Base-by-base conservation (phyloP, 768 basidiomycete species). In the Pleurotus giganteus region DNA sequence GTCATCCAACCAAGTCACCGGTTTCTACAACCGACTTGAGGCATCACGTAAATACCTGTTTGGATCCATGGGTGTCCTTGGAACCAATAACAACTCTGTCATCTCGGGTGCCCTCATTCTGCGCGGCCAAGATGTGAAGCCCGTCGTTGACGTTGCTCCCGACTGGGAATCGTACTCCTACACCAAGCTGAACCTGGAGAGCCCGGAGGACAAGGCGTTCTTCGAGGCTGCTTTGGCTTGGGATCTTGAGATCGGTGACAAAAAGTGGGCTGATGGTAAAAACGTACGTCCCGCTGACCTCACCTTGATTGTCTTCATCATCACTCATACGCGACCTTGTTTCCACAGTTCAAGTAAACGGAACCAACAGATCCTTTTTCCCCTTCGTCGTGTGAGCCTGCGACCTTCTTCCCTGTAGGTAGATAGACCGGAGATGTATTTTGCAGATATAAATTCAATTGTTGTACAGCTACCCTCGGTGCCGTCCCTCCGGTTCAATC, bases 1-100 rank as follows among this genome's bases (percentile, higher is more conserved):
- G 94, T 94, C 92, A 57, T 82, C 85, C 58, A 98, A 98, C 81
- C 91, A 89, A 72, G 84, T 97, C 65, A 84, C 84, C 56, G 96
- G 96, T 15, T 94, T 96, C 86, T 98, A 95, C 84, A 91, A 95
- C 82, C 92, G 97, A 55, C 85, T 99, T 7, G 97, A 98, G 76
- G 97, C 85, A 8, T 94, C 94, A 21, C 88, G 96, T 72, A 96
- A 97, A 73, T 96, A 97, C 79, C 81, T 95, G 60, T 97, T 98
- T 71, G 96, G 88, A 12, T 95, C 92, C 41, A 70, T 94, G 43
- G 94, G 92, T 69, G 97, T 99, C 19, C 85, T 95, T 56, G 96
- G 97, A 66, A 72, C 74, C 64, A 49, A 77, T 67, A 89, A 90
- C 73, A 77, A 91, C 73, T 91, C 87, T 36, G 53, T 88, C 67